Percentiles rank a stretch among this genome's conserved stretches.
phyloP scores from a whole-genome alignment of 106 monocot species.

The Dactylorhiza incarnata region DNA sequence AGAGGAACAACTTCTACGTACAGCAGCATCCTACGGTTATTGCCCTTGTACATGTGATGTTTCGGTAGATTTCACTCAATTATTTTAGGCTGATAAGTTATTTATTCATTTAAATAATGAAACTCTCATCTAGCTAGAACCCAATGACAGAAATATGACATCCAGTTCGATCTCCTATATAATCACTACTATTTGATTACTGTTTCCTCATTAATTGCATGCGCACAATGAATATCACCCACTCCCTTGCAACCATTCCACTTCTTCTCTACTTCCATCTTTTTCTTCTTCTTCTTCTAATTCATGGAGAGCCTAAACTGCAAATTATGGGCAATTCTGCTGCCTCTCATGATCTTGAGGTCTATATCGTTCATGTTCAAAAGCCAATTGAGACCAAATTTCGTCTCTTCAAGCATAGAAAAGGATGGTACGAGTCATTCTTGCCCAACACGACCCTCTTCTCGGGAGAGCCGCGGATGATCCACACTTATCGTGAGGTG shows the following conservation, averaged over 20 bases:
- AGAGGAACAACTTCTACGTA: too few species aligned
- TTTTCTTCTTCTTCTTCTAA: not conserved
- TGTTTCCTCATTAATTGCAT: too few species aligned
- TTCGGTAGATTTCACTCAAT: too few species aligned
- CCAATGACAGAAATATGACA: too few species aligned
- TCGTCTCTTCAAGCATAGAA: not conserved
- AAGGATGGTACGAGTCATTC: constrained; percentile 1
- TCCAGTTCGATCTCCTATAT: too few species aligned
- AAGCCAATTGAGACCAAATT: not conserved
- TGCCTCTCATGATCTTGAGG: not conserved
- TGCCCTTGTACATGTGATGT: too few species aligned
- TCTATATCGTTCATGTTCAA: not conserved
- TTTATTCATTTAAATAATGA: too few species aligned
- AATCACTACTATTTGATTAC: too few species aligned
- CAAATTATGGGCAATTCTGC: not conserved
- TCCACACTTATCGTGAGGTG: constrained; percentile 15
- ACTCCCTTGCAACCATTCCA: not conserved
- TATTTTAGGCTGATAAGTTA: too few species aligned
- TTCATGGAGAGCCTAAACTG: not conserved
- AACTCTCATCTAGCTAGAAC: too few species aligned
- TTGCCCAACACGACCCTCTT: not conserved
- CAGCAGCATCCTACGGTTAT: too few species aligned
- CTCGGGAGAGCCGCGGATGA: not conserved
- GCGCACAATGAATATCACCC: not conserved
- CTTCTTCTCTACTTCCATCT: not conserved